These are phyloP conservation scores for Rhizopus stolonifer DNA, from an alignment of 371 early-diverging fungal species.

Conservation along the genomic window DNA sequence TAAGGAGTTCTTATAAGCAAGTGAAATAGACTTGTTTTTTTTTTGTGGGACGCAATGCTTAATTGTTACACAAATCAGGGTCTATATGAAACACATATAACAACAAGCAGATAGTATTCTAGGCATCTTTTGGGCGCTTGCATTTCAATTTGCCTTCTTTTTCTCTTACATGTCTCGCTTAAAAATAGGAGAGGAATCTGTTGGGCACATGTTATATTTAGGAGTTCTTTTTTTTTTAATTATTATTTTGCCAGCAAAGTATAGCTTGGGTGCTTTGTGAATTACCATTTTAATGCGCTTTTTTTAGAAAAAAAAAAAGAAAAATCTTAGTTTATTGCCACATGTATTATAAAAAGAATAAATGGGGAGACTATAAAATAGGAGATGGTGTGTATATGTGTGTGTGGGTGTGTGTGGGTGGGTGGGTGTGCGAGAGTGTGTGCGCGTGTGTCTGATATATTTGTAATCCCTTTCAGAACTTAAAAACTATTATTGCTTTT, in stretches of 20 bases:
- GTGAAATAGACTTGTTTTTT: not conserved
- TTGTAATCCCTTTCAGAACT: slow-evolving; percentile 7
- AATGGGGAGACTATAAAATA: not conserved
- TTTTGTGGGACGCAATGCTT: not conserved
- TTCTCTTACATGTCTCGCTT: not conserved
- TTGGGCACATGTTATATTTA: slow-evolving; percentile 2
- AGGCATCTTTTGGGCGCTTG: too few species aligned
- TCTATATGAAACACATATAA: not conserved
- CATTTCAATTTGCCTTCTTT: not conserved
- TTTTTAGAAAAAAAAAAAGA: not conserved
- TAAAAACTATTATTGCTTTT: not conserved
- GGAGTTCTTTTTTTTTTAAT: not conserved
- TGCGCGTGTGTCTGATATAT: not conserved
- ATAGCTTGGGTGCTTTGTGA: not conserved
- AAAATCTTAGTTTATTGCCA: not conserved
- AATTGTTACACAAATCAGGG: slow-evolving; percentile 5
- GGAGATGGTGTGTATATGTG: not conserved
- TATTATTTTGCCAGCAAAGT: not conserved
- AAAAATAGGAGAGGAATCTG: not conserved
- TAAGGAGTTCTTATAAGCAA: not conserved
- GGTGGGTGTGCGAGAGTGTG: not conserved
- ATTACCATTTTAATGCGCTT: not conserved
- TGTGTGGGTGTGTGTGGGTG: slow-evolving; percentile 1
- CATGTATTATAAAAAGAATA: not conserved
- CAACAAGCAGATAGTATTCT: too few species aligned